Base-by-base conservation (phyloP, 1,284 basidiomycete genomes). In the Mycosarcoma mackinlayi region DNA sequence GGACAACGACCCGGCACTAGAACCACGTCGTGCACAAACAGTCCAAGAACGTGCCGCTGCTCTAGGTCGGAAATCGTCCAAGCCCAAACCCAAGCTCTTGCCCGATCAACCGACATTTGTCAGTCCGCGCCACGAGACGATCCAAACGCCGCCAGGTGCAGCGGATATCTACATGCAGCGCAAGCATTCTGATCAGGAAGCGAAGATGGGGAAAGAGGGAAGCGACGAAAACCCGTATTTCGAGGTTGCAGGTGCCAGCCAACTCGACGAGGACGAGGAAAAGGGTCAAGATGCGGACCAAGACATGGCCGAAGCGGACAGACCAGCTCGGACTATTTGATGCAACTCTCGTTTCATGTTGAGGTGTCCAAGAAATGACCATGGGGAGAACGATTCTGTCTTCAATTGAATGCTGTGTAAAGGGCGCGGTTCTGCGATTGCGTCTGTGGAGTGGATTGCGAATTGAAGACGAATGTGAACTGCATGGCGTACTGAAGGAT, bases 61-160 rank as follows among this genome's bases (percentile, higher is more conserved):
- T n/a, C 19, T 60, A 23, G 63, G 52, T 1, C 44, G 48, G 18
- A 45, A 42, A 11, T 6, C 31, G 30, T 16, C 16, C 10, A 55
- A 53, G n/a, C 44, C 64, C 2, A 55, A 57, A 11, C 54, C 58
- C 11, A 71, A 71, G 37, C 18, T 71, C 39, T 34, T 71, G 13
- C 55, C 51, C 8, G 68, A 71, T 30, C 58, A 66, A 24, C 61
- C 67, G 48, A 71, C 68, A 31, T 50, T 40, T 8, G 10, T 14
- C 3, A 66, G 62, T 28, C 68, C 63, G 23, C 27, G 21, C 4
- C 35, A 28, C 5, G 62, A 62, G 41, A 30, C 24, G 28, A 53
- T 66, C 30, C 16, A 39, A 23, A 71, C 62, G 11, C 68, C 62
- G 9, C 63, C 62, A 0, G 62, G 54, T 11, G 68, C 68, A 0